Evolutionary conservation across 768 basidiomycete species (phyloP), one percentile per base, ranked within the genome.

Genomic region (Psilocybe subaeruginosa): DNA sequence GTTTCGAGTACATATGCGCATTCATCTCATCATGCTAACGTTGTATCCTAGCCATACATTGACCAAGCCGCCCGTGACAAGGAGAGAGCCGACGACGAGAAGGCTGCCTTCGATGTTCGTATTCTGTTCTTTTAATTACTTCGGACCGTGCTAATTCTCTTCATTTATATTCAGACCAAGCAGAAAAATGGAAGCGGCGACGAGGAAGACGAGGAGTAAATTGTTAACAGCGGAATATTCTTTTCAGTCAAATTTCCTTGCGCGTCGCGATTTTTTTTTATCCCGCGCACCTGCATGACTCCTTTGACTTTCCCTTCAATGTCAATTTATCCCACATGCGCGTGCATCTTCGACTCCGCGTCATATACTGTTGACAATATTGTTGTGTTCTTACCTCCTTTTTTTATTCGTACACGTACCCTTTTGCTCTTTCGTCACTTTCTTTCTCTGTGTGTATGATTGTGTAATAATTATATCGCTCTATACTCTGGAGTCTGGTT

Each of bases 61-160:
- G 91, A 94, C 57, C 86, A 90, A 74, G 96, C 97, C 50, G 86
- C 89, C 43, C 82, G 83, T 58, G 96, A 98, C 78, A 98, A 97
- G 83, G 73, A 80, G 61, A 85, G 96, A 55, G 93, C 93, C 31
- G 95, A 94, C 68, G 83, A 87, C 59, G 93, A 94, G 74, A 93
- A 92, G 74, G 70, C 72, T 41, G 78, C 78, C 2, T 85, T 82
- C 67, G 83, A 84, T 66, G 80, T 80, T 56, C 29, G 74, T 70
- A 17, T 30, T 41, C 58, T 11, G 41, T 49, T 8, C 33, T 57
- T 9, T 51, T n/a, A 14, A 37, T n/a, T 19, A 16, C 8, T 5
- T 35, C 17, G 17, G 8, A 30, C 29, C 27, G 19, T 43, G 12
- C 43, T 64, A 43, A 33, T 35, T 27, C 17, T 16, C 14, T 50